Evolutionary conservation across 441 rosid species (phyloP).

Genomic region (Pelargonium fulgidum): DNA sequence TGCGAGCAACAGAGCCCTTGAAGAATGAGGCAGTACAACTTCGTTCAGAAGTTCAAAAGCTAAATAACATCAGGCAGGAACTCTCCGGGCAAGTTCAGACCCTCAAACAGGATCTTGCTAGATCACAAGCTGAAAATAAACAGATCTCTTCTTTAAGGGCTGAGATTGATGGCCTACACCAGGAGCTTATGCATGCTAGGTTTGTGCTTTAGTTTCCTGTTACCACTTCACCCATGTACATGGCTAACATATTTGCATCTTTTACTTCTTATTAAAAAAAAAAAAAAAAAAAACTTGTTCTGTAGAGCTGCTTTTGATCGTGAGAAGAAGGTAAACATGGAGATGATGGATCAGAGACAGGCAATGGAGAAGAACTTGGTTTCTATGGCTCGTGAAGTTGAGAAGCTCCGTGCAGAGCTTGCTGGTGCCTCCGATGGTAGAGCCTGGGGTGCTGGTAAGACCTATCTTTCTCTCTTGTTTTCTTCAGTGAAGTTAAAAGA

Average conservation of each 20-base stretch:
- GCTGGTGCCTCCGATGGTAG: slow-evolving; percentile 48
- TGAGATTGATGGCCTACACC: slow-evolving; percentile 67
- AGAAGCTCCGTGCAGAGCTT: slow-evolving; percentile 81
- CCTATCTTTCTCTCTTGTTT: background rate
- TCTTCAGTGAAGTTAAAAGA: background rate
- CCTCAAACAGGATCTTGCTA: slow-evolving; percentile 55
- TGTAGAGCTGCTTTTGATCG: slow-evolving; percentile 71
- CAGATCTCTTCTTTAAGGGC: slow-evolving; percentile 60
- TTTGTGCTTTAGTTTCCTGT: slow-evolving; percentile 24
- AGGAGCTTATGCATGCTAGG: slow-evolving; percentile 92
- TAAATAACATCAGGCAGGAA: slow-evolving; percentile 60
- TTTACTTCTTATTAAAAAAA: slow-evolving; percentile 14
- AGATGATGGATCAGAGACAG: slow-evolving; percentile 86
- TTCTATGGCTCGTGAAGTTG: slow-evolving; percentile 99
- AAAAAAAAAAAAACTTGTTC: slow-evolving; percentile 11
- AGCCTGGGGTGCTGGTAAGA: slow-evolving; percentile 64
- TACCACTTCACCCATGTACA: background rate
- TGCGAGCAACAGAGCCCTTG: slow-evolving; percentile 71
- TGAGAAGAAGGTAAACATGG: slow-evolving; percentile 91
- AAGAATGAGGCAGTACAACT: slow-evolving; percentile 67
- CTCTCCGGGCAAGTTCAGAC: slow-evolving; percentile 63
- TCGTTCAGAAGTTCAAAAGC: slow-evolving; percentile 71
- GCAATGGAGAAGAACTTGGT: slow-evolving; percentile 89
- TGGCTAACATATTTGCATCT: slow-evolving; percentile 2
- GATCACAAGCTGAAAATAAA: slow-evolving; percentile 66